A percentile compares a stretch with the other conserved stretches of the same genome.
Conservation (phyloP, 2,329 filamentous ascomycete genomes). For the Ceratocystis albifundus region DNA sequence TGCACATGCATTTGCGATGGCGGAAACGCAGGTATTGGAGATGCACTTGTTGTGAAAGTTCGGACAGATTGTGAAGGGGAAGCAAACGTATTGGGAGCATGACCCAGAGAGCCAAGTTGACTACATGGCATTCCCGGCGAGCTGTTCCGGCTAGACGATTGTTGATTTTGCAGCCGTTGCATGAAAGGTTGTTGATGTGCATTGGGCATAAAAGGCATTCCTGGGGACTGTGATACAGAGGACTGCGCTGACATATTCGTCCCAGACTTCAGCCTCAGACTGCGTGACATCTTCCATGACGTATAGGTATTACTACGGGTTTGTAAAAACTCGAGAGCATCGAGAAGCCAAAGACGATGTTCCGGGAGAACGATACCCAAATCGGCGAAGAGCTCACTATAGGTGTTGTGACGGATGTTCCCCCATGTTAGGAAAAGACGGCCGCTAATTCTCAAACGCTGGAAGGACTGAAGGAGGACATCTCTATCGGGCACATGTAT, state of each 20-base stretch:
- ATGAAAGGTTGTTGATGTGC: not conserved
- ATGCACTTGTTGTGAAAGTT: not conserved
- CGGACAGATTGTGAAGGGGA: not conserved
- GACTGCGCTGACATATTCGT: not conserved
- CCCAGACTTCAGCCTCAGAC: not conserved
- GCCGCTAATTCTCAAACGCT: constrained; percentile 54
- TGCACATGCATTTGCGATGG: not conserved
- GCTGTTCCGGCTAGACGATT: not conserved
- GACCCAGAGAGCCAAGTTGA: not conserved
- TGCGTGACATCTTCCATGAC: constrained; percentile 15
- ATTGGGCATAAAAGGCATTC: not conserved
- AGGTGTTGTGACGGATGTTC: constrained; percentile 35
- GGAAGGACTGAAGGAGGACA: constrained; percentile 43
- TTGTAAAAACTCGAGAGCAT: constrained; percentile 23
- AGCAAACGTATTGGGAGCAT: not conserved
- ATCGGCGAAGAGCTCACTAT: constrained; percentile 41
- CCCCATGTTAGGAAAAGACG: constrained; percentile 48
- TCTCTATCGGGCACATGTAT: constrained; percentile 22
- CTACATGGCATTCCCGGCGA: not conserved
- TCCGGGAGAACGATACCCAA: constrained; percentile 47
- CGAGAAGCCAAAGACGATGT: constrained; percentile 31
- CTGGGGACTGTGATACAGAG: not conserved
- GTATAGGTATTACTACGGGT: constrained; percentile 24
- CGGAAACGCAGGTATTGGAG: not conserved
- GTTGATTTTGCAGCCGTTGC: not conserved